Base-by-base conservation (phyloP, 495 filamentous ascomycete genomes). In the Hypomontagnella monticulosa region DNA sequence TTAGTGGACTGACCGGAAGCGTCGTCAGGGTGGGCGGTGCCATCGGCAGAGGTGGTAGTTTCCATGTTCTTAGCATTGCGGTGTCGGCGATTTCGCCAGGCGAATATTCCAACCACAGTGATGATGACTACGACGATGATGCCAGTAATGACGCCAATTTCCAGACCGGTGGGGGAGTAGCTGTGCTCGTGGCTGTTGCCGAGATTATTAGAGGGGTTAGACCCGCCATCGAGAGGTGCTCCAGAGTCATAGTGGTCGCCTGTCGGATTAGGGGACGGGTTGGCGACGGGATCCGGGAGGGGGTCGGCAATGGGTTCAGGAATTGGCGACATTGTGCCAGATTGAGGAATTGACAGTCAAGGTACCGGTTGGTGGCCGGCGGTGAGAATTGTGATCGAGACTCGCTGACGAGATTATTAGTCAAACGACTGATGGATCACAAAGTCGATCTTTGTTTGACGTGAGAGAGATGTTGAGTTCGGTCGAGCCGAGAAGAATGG, bases 131-230 rank as follows among this genome's bases (percentile, higher is more conserved):
- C 11, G 0, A 36, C 23, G 11, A 62, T 46, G 19, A 71, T 46
- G 11, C 61, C 71, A 4, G 62, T 61, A 41, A 73, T 73, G 41
- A 73, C 46, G 9, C 71, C 71, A n/a, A 71, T 66, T 62, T 73
- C 71, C 8, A 71, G 41, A 7, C 61, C 65, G n/a, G 71, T 58
- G 3, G 65, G 69, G 6, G 23, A 27, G 11, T 50, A 43, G 44
- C 47, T 56, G 46, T 71, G 66, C 23, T 46, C 33, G 12, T 55
- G 46, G 18, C 33, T 23, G 18, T 52, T 60, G 9, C 65, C 65
- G 2, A 73, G 68, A 14, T 23, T 34, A 23, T 62, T 40, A 8
- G 65, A 46, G 8, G 71, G 71, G 52, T 52, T 62, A 4, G 57
- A 32, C 3, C 68, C 68, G 6, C 71, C 71, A 14, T 73, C 71